Evolutionary conservation across 179 eudicot genomes (phyloP), one percentile per base, ranked within the genome.

Genomic region (Beta lomatogona): DNA sequence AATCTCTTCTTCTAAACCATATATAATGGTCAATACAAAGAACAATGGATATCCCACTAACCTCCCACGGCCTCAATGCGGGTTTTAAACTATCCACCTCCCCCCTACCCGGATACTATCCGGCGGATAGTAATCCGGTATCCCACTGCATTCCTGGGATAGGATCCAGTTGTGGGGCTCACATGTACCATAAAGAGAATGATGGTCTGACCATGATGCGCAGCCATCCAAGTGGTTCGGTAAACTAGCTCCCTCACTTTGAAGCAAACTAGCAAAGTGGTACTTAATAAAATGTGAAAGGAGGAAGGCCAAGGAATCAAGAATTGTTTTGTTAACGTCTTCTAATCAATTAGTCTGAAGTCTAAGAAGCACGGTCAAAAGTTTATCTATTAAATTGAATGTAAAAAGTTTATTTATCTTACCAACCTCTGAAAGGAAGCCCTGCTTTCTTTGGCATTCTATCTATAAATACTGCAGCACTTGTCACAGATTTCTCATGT

Each of bases 401-500:
- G 86, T 86, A 83, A 76, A 36, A 80, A 72, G 50, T 59, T 77
- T 78, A 64, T 11, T 55, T 25, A n/a, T 58, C 50, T 74, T 64
- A 76, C 82, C 78, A 86, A 76, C 25, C 28, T 60, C 73, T 46
- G 74, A 46, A 16, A 53, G 73, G 71, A 36, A 46, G 19, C 59
- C 68, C 52, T 50, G 77, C 57, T 59, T 73, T 14, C 45, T 44
- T 28, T 52, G 21, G 41, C 81, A 76, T 77, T 66, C 81, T 88
- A 90, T 66, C 81, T 88, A 90, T 86, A 90, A 85, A 89, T 86
- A 88, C 79, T 54, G 79, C 57, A 54, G n/a, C 18, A 14, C 14
- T 22, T 52, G 14, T 9, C 79, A 64, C 73, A 45, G 12, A 46
- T 54, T 73, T 22, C 75, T 82, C 84, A 77, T 82, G 80, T 87